These are phyloP conservation scores for Pholiota molesta DNA, from an alignment of 768 basidiomycete species.

Conservation along the genomic window DNA sequence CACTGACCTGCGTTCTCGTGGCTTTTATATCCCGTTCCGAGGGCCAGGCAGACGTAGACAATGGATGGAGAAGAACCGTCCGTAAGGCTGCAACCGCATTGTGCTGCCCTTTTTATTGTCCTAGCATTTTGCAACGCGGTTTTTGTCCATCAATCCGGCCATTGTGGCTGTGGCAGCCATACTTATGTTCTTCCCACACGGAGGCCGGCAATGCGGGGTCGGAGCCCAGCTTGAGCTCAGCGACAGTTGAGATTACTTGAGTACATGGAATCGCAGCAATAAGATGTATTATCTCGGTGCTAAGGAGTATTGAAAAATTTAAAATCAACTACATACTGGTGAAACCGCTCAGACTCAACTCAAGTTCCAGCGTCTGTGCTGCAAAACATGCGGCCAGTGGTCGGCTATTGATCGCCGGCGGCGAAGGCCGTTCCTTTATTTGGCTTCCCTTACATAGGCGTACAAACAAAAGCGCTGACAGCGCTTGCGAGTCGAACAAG, in stretches of 20 bases:
- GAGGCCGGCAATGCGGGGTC: not conserved
- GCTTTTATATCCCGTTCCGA: not conserved
- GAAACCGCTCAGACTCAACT: no score
- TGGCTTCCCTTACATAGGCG: not conserved
- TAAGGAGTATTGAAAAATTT: no score
- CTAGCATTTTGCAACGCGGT: constrained; percentile 4
- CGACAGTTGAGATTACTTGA: no score
- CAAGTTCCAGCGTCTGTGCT: not conserved
- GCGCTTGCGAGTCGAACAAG: no score
- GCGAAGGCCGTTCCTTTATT: not conserved
- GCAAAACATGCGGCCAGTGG: not conserved
- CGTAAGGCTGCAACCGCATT: constrained; percentile 2
- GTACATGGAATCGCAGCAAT: no score
- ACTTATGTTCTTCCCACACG: no score
- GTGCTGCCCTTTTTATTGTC: constrained; percentile 25
- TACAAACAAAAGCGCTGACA: constrained; percentile 1
- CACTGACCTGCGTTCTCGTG: not conserved
- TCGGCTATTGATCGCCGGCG: not conserved
- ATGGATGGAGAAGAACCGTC: not conserved
- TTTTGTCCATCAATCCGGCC: not conserved
- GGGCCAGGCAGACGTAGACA: not conserved
- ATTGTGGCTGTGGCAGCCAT: no score
- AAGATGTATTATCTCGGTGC: no score
- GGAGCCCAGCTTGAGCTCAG: not conserved
- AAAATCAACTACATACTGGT: no score